These are phyloP conservation scores for Cryptococcus depauperatus DNA, from an alignment of 1,284 basidiomycete genomes.

Conservation along the genomic window DNA sequence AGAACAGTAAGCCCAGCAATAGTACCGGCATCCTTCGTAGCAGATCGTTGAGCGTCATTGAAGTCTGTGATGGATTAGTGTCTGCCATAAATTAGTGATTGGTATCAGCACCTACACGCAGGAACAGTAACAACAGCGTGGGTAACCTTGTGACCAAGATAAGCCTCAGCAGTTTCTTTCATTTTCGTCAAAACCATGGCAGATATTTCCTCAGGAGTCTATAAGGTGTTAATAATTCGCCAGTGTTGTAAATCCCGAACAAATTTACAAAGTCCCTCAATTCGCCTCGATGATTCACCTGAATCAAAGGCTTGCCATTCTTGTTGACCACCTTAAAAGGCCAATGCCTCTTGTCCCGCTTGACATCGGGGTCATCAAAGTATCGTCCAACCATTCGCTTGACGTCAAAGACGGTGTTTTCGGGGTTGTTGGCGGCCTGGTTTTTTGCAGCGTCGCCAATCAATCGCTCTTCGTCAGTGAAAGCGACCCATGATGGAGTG, in stretches of 20 bases:
- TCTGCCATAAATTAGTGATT: too few species aligned
- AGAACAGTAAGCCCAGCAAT: slow-evolving; percentile 94
- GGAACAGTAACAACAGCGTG: slow-evolving; percentile 98
- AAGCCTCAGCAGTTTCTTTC: slow-evolving; percentile 99
- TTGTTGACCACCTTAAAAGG: slow-evolving; percentile 84
- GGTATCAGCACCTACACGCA: slow-evolving; percentile 55
- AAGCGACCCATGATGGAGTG: slow-evolving; percentile 89
- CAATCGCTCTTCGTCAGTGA: slow-evolving; percentile 84
- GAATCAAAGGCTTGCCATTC: slow-evolving; percentile 76
- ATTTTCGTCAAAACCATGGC: slow-evolving; percentile 96
- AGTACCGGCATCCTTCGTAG: slow-evolving; percentile 95
- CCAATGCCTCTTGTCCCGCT: slow-evolving; percentile 80
- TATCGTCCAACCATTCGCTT: slow-evolving; percentile 86
- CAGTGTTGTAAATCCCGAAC: neutral
- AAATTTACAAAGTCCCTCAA: slow-evolving; percentile 57
- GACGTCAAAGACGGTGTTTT: slow-evolving; percentile 69
- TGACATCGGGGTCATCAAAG: slow-evolving; percentile 57
- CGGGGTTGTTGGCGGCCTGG: slow-evolving; percentile 52
- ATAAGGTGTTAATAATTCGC: slow-evolving; percentile 12
- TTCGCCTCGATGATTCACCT: slow-evolving; percentile 85
- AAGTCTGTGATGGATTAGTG: slow-evolving; percentile 51
- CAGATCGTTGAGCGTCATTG: slow-evolving; percentile 98
- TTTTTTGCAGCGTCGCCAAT: slow-evolving; percentile 56
- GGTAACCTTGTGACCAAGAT: slow-evolving; percentile 91
- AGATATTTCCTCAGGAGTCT: slow-evolving; percentile 50